Percentiles rank a stretch among this genome's conserved stretches.
These are phyloP conservation scores for Calonectria hongkongensis DNA, from an alignment of 2,329 filamentous ascomycete genomes.

Conservation along the genomic window DNA sequence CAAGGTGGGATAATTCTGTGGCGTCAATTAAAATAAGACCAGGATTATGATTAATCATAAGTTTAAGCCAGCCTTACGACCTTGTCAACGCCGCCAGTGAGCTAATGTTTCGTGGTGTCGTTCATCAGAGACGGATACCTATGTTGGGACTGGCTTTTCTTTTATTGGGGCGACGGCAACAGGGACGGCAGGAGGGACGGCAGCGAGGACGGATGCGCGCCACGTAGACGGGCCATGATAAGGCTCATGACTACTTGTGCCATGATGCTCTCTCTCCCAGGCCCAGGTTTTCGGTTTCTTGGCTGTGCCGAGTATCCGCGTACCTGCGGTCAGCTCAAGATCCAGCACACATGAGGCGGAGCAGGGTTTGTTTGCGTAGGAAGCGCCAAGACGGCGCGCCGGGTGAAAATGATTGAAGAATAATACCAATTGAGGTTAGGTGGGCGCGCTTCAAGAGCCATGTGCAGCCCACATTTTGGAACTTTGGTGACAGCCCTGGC, in stretches of 20 bases:
- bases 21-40: neutral
- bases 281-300: neutral
- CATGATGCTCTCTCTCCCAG: neutral
- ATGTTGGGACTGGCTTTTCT: constrained; percentile 9
- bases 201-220: neutral
- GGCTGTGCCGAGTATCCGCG: constrained; percentile 22
- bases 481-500: constrained; percentile 39
- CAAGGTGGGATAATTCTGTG: constrained; percentile 18
- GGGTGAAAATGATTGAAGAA: constrained; percentile 33
- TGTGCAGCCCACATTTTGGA: constrained; percentile 24
- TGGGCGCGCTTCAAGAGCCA: neutral
- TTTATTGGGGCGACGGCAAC: constrained; percentile 3
- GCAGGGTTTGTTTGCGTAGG: constrained; percentile 7
- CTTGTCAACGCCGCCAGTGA: constrained; percentile 1
- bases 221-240: constrained; percentile 2
- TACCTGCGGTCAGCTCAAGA: constrained; percentile 22
- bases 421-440: constrained; percentile 36
- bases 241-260: constrained; percentile 4
- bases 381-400: constrained; percentile 25
- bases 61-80: constrained; percentile 36
- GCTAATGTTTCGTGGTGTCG: constrained; percentile 25
- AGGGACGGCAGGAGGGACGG: neutral
- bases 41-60: constrained; percentile 18
- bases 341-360: neutral
- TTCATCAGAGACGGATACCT: neutral